These are phyloP conservation scores for Claviceps purpurea DNA, from an alignment of 2,329 filamentous ascomycete species.

Conservation along the genomic window DNA sequence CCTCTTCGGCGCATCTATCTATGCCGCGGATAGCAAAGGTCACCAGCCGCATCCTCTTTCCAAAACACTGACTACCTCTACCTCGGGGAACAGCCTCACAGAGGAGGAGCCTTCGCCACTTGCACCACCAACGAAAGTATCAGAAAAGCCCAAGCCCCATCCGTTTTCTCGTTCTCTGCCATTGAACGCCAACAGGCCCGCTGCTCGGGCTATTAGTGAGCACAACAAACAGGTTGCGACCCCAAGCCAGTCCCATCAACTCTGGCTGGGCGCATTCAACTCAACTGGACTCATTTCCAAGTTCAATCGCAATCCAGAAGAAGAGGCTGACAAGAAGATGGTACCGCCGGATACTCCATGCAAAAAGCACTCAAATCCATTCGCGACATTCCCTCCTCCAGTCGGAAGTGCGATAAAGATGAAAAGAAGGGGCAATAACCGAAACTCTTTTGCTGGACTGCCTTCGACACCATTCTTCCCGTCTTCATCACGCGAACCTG, in stretches of 20 bases:
- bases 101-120: conserved; percentile 52
- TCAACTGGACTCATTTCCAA: conserved; percentile 94
- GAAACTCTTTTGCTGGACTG: conserved; percentile 57
- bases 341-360: conserved; percentile 90
- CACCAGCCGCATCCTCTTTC: conserved; percentile 70
- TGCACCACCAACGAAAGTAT: conserved; percentile 15
- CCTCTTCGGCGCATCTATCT: conserved; percentile 39
- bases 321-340: conserved; percentile 44
- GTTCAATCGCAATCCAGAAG: conserved; percentile 72
- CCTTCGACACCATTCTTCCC: conserved; percentile 73
- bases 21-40: conserved; percentile 29
- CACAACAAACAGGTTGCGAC: conserved; percentile 23
- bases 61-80: conserved; percentile 74
- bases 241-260: conserved; percentile 40
- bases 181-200: conserved; percentile 24
- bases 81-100: conserved; percentile 62
- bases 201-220: conserved; percentile 16
- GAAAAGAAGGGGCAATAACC: conserved; percentile 37
- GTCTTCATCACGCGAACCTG: conserved; percentile 32
- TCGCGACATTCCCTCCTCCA: conserved; percentile 51
- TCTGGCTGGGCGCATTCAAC: conserved; percentile 74
- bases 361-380: conserved; percentile 64
- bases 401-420: conserved; percentile 48
- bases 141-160: conserved; percentile 17
- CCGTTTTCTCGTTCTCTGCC: conserved; percentile 26